These are phyloP conservation scores for Mitragyna speciosa DNA, from an alignment of 257 asterid genomes.

Conservation along the genomic window DNA sequence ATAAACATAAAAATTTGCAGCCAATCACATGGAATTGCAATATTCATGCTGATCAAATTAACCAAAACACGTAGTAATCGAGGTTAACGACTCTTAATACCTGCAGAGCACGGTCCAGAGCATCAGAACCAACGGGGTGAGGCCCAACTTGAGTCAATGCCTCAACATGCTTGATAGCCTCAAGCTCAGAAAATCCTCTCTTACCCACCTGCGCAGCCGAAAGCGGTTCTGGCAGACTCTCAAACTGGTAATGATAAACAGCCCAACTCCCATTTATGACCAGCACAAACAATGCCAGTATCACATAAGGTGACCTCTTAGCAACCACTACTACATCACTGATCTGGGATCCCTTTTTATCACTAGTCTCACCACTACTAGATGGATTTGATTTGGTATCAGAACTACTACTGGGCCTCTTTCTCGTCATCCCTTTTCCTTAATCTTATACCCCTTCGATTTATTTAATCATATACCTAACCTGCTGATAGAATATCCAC, in stretches of 20 bases:
- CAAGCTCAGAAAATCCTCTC: slow-evolving; percentile 88
- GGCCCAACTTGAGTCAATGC: slow-evolving; percentile 82
- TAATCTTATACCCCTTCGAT: not conserved
- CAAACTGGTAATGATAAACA: slow-evolving; percentile 73
- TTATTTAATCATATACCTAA: not conserved
- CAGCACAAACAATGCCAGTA: slow-evolving; percentile 62
- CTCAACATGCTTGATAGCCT: slow-evolving; percentile 75
- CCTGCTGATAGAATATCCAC: not conserved
- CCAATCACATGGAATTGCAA: no score
- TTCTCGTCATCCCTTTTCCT: slow-evolving; percentile 47
- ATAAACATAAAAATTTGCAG: not conserved
- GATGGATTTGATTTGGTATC: slow-evolving; percentile 38
- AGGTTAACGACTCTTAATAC: slow-evolving; percentile 28
- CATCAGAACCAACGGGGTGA: slow-evolving; percentile 80
- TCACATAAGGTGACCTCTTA: slow-evolving; percentile 63
- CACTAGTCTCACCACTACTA: slow-evolving; percentile 24
- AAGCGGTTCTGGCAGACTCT: slow-evolving; percentile 60
- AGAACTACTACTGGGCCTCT: slow-evolving; percentile 43
- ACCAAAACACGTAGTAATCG: not conserved
- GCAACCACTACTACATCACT: slow-evolving; percentile 43
- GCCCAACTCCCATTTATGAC: slow-evolving; percentile 65
- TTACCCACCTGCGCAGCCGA: slow-evolving; percentile 68
- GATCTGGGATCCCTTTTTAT: slow-evolving; percentile 23
- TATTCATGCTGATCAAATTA: not conserved
- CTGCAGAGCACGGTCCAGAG: slow-evolving; percentile 70